Conservation (phyloP, 1,284 basidiomycete species). For the Ceratobasidium sp. region DNA sequence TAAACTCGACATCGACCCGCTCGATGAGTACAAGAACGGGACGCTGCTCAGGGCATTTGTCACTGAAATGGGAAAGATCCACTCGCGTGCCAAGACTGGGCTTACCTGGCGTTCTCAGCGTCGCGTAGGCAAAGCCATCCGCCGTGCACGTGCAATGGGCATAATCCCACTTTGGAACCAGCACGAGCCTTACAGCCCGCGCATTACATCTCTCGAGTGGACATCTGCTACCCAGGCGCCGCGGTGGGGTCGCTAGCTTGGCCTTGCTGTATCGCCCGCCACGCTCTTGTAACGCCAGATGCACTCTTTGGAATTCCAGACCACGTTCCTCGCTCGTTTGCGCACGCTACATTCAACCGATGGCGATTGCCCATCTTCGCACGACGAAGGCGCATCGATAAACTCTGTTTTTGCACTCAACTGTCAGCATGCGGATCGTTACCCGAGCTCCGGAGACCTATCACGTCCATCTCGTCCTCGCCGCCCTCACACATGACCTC, state of each 20-base stretch:
- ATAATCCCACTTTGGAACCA: slow-evolving; percentile 69
- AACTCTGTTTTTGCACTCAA: slow-evolving; percentile 16
- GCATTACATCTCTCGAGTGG: background rate
- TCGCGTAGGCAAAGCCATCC: slow-evolving; percentile 86
- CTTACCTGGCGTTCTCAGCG: slow-evolving; percentile 88
- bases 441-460: slow-evolving; percentile 37
- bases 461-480: slow-evolving; percentile 14
- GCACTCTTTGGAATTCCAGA: background rate
- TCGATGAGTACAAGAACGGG: slow-evolving; percentile 67
- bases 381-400: slow-evolving; percentile 34
- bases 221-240: background rate
- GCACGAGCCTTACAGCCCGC: background rate
- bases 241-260: background rate
- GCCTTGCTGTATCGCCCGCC: background rate
- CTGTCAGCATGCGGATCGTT: slow-evolving; percentile 12
- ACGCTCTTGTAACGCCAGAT: background rate
- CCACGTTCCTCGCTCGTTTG: background rate
- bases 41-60: slow-evolving; percentile 76
- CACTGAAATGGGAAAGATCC: slow-evolving; percentile 89
- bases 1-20: slow-evolving; percentile 56
- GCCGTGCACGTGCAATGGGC: slow-evolving; percentile 94
- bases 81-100: slow-evolving; percentile 74
- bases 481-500: slow-evolving; percentile 30
- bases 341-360: background rate
- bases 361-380: slow-evolving; percentile 5